Percentiles rank a stretch among this genome's conserved stretches.
phyloP scores from a whole-genome alignment of 495 filamentous ascomycete genomes.

The Neurospora tetraspora region DNA sequence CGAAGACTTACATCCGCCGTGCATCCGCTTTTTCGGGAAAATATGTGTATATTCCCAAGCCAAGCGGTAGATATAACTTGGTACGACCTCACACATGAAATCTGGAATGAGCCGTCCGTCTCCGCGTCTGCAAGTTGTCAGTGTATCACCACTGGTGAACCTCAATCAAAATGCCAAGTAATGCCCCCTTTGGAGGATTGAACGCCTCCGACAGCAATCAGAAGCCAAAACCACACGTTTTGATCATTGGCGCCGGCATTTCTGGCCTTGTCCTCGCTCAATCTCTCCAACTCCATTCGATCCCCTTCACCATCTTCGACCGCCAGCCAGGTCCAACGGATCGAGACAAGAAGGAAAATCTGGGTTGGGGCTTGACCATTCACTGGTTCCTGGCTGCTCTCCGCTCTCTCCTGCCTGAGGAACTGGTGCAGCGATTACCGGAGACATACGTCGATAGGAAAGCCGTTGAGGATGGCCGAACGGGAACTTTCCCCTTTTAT shows the following conservation, averaged over 20 bases:
- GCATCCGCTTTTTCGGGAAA: background rate
- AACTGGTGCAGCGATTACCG: slow-evolving; percentile 36
- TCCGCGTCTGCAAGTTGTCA: background rate
- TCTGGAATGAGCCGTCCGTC: background rate
- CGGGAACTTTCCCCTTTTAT: slow-evolving; percentile 39
- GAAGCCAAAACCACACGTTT: slow-evolving; percentile 11
- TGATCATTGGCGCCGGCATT: slow-evolving; percentile 53
- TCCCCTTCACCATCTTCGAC: slow-evolving; percentile 44
- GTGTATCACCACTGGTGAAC: background rate
- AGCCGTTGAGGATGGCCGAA: slow-evolving; percentile 12
- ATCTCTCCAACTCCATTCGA: slow-evolving; percentile 33
- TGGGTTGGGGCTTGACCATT: slow-evolving; percentile 52
- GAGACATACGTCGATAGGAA: slow-evolving; percentile 35
- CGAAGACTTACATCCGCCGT: background rate
- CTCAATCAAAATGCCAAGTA: background rate
- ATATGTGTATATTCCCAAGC: background rate
- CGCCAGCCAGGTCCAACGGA: slow-evolving; percentile 36
- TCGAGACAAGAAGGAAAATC: slow-evolving; percentile 20
- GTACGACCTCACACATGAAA: background rate
- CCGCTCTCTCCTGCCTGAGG: slow-evolving; percentile 37
- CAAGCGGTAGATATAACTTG: background rate
- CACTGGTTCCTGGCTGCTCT: slow-evolving; percentile 47
- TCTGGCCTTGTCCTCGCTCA: slow-evolving; percentile 52
- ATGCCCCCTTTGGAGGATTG: background rate
- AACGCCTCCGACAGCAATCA: background rate